Base-by-base conservation (phyloP, 768 basidiomycete species). In the Lactarius quietus region DNA sequence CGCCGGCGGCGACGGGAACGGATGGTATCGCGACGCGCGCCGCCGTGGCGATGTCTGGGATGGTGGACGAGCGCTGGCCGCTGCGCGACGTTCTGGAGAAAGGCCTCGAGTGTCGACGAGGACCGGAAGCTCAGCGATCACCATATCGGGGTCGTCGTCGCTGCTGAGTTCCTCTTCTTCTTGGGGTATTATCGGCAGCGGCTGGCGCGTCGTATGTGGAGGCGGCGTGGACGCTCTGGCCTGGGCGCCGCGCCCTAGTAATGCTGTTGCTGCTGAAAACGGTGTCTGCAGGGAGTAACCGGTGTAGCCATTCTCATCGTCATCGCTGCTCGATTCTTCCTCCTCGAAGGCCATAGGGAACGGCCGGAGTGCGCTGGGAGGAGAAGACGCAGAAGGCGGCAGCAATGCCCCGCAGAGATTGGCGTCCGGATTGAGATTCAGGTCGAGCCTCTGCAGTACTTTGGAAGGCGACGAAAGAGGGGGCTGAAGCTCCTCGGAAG, bases 281-380 rank as follows among this genome's bases (percentile, higher is more conserved):
- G n/a, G n/a, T n/a, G n/a, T n/a, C 43, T n/a, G 43, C n/a, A 45
- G 26, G 23, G 45, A 12, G 45, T 5, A 7, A 7, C 15, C 18
- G 23, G 20, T 9, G 31, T 48, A 20, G 7, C n/a, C 9, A 3
- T 53, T 38, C 15, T 18, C 10, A 28, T 48, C 65, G 29, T 29
- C 29, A 1, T 58, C 65, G n/a, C n/a, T n/a, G 26, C 48, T 58
- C 20, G 39, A 53, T 52, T 53, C 65, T 58, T 31, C 61, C 41
- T 66, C 60, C 36, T 62, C 65, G 12, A 66, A 62, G 31, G 65
- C 61, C 3, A 66, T 38, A 1, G 65, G 65, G 57, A 62, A 62
- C 26, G 65, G 61, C 48, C 45, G 55, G n/a, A 26, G 39, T 10
- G n/a, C 18, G 18, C 43, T 39, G 10, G 39, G 29, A 23, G 55